These are phyloP conservation scores for Leonotis leonurus DNA, from an alignment of 257 asterid species.

Conservation along the genomic window DNA sequence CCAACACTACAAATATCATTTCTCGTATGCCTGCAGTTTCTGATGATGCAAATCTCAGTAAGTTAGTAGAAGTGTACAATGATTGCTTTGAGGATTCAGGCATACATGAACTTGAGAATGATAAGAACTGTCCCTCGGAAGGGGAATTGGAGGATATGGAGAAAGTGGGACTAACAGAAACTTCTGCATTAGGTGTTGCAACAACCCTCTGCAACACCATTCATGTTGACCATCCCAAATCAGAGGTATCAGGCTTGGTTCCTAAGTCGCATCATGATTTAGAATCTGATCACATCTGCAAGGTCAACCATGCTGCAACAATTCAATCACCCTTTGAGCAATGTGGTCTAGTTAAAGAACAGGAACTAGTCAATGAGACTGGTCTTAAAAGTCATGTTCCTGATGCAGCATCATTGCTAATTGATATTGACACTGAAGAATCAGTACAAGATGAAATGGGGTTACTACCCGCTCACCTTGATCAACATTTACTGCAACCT, in stretches of 20 bases:
- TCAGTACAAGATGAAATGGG: conserved; percentile 15
- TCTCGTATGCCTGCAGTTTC: conserved; percentile 23
- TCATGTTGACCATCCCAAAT: conserved; percentile 18
- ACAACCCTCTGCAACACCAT: conserved; percentile 13
- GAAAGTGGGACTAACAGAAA: conserved; percentile 26
- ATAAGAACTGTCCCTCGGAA: conserved; percentile 16
- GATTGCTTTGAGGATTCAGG: conserved; percentile 28
- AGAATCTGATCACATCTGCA: conserved; percentile 31
- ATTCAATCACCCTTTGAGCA: conserved; percentile 24
- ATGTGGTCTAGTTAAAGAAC: conserved; percentile 25
- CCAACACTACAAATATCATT: conserved; percentile 20
- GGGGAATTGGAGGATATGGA: conserved; percentile 27
- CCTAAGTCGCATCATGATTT: conserved; percentile 18
- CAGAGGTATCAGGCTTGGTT: conserved; percentile 25
- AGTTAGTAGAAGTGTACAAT: conserved; percentile 24
- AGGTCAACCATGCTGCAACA: conserved; percentile 9
- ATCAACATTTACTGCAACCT: conserved; percentile 25
- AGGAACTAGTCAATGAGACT: conserved; percentile 22
- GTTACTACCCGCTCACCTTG: conserved; percentile 19
- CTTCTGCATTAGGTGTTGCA: conserved; percentile 23
- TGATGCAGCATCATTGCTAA: conserved; percentile 15
- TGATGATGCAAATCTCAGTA: conserved; percentile 22
- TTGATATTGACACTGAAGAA: conserved; percentile 23
- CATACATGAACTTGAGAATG: conserved; percentile 30
- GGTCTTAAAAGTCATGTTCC: conserved; percentile 3